Evolutionary conservation across 768 basidiomycete species (phyloP), one percentile per base, ranked within the genome.

Genomic region (Naganishia vaughanmartiniae): DNA sequence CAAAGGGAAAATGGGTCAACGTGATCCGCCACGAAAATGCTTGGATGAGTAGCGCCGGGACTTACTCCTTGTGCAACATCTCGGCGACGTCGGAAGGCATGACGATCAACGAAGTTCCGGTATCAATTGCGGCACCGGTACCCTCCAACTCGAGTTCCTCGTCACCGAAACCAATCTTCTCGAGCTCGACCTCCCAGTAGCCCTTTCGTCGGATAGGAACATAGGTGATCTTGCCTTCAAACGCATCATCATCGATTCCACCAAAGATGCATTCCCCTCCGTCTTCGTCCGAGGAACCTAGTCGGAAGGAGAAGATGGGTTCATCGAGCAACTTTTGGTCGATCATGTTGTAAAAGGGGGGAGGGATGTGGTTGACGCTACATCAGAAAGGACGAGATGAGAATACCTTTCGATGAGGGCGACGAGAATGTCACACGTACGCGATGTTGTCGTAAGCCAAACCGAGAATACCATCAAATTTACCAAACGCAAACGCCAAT

Each of bases 141-240:
- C 88, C 89, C 74, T 95, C 92, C 17, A 98, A 86, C 74, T 97
- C 92, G 54, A 98, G 86, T 48, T 84, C 86, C 56, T 98, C 95
- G 54, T 88, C 84, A 57, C 94, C 96, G 69, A 99, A 94, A 4
- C 83, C 76, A 72, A 99, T 85, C 80, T 89, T 88, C 83, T 91
- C 85, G 31, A 99, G 89, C 80, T 96, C 93, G 55, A 98, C 92
- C 82, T 98, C 95, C 94, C 94, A 96, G 83, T 96, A 98, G 5
- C 92, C 96, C 85, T 91, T 93, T 76, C 92, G 87, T 76, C 94
- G 89, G 65, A 99, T 85, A 63, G 96, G 95, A 34, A 90, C 92
- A 76, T 98, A 98, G 28, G 81, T 77, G 71, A 99, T 85, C 77
- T 88, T 84, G 80, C 96, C 96, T 5, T 81, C 86, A 84, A 90